Evolutionary conservation across 352 stramenopile species (phyloP), one percentile per base, ranked within the genome.

Genomic region (Phytopythium vexans): DNA sequence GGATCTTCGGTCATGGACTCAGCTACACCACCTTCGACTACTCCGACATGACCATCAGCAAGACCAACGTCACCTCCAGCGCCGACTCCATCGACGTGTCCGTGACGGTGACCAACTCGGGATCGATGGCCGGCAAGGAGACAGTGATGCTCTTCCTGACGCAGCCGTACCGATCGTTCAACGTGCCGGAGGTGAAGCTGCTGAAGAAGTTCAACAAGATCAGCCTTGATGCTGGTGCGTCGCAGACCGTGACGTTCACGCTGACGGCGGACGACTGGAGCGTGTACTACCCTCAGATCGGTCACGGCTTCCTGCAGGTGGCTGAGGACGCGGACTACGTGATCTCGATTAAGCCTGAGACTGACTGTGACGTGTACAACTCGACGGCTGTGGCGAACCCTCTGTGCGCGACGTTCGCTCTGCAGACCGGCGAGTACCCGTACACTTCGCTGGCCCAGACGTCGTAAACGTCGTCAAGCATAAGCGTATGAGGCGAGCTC

Each of bases 141-240:
- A 82, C 67, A 0, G 70, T 91, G 15, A 73, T 94, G 52, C 56
- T 94, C n/a, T 88, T 95, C 45, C 68, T 94, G 40, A 79, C 70
- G 14, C 78, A 86, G 56, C 71, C 77, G 42, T 77, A 74, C 48
- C 79, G 77, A 27, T 48, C 58, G 9, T 76, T 82, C 31, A 71
- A 82, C 0, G 66, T 89, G 9, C 80, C 83, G 1, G 82, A 92
- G 46, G 72, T 88, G 49, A 94, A 93, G 68, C 70, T 82, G 52
- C 73, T 95, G 21, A 86, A 88, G 54, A 78, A 81, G 44, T 94
- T 92, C 49, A 59, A 64, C 11, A 94, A 94, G 68, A 70, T 95
- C 36, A 51, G 72, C 3, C 58, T 93, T 37, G 35, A 62, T 44
- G 59, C 78, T 0, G 70, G 73, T 1, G 58, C 74, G 36, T 60